Evolutionary conservation across 2,329 filamentous ascomycete species (phyloP), one percentile per base, ranked within the genome.

Genomic region (Mariannaea elegans): DNA sequence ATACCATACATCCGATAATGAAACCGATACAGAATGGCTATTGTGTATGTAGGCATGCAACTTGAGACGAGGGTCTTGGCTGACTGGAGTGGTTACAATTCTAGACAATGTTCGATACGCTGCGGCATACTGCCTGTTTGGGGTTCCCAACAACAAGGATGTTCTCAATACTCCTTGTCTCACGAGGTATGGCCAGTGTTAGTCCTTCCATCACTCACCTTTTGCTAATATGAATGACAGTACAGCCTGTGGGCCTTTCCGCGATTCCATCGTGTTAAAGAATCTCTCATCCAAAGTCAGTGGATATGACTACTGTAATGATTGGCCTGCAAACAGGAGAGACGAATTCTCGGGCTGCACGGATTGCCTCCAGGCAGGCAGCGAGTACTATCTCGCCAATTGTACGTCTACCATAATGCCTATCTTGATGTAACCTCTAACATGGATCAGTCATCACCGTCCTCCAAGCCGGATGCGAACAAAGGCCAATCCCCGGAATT

Each of bases 101-200:
- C 4, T 36, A 88, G 85, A 87, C 63, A 89, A 89, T 64, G 64
- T 88, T 51, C 80, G 87, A 68, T 88, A 81, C 66, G 78, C 84
- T 6, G 64, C 82, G 2, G 82, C 82, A 2, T 81, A 81, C 65
- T 90, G 87, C 66, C 65, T 89, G 1, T 89, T 80, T 59, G 82
- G 82, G 2, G 71, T 73, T 6, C 81, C 81, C 0, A 73, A 77
- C 27, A 81, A 84, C 53, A 65, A 76, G 1, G 64, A 78, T 67
- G 86, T 77, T 10, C 72, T 72, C 2, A 73, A 77, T 54, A 82
- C 74, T 10, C 84, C 82, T 8, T 85, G 87, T 64, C 73, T 81
- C 12, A 88, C 84, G 39, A 78, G 75, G 85, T 87, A 59, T 32
- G 64, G 52, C 13, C 12, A 38, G 21, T 21, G 8, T 3, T 14